Percentiles rank a stretch among this genome's conserved stretches.
phyloP scores from a whole-genome alignment of 179 eudicot genomes.

The Drosera spatulata region DNA sequence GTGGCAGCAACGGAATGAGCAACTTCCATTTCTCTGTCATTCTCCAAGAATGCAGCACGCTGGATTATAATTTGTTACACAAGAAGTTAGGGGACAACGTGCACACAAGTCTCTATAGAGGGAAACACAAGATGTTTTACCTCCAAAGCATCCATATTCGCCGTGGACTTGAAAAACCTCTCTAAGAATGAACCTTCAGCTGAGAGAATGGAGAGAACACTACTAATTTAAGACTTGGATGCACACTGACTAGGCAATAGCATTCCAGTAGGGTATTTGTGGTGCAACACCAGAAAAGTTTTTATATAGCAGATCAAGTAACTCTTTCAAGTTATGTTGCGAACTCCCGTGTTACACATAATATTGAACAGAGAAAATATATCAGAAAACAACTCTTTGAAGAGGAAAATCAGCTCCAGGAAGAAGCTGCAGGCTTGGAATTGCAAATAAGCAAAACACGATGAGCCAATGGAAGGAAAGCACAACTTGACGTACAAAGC shows the following conservation, averaged over 20 bases:
- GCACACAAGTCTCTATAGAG: neutral
- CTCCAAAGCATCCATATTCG: slow-evolving; percentile 65
- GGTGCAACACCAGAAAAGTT: no score
- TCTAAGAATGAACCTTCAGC: slow-evolving; percentile 83
- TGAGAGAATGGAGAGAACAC: slow-evolving; percentile 19
- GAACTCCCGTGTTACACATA: no score
- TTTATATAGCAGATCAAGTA: no score
- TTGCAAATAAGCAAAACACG: neutral
- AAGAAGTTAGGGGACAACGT: neutral
- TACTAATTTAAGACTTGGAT: neutral
- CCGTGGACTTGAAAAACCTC: slow-evolving; percentile 74
- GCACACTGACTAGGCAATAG: neutral
- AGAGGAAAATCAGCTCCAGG: no score
- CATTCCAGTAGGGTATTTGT: neutral
- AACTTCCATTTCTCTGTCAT: slow-evolving; percentile 85
- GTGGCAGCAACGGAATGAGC: slow-evolving; percentile 92
- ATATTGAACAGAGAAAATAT: no score
- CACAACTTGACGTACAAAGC: slow-evolving; percentile 39
- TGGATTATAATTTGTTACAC: slow-evolving; percentile 9
- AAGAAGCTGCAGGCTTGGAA: no score
- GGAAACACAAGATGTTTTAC: slow-evolving; percentile 18
- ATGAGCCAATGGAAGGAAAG: neutral
- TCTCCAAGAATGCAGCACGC: slow-evolving; percentile 90
- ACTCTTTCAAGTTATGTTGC: no score
- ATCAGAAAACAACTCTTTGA: no score